Base-by-base conservation (phyloP, 2,329 filamentous ascomycete genomes). In the Triangularia setosa region DNA sequence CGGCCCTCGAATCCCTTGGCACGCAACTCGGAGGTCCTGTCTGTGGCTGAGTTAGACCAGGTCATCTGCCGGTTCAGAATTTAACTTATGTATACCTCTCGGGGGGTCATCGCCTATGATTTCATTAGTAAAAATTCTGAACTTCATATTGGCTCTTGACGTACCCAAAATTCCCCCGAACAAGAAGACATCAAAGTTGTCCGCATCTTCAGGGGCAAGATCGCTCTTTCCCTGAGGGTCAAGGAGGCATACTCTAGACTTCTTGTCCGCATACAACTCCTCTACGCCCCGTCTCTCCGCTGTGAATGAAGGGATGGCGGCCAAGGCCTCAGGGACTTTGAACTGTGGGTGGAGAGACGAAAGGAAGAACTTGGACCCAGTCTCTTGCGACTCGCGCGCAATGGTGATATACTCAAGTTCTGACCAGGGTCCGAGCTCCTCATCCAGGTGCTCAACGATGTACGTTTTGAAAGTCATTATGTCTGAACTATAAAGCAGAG, bases 381-480 rank as follows among this genome's bases (percentile, higher is more conserved):
- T 79, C 24, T 83, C 83, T 67, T 87, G 80, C 60, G 90, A 92
- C 81, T 99, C 95, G 66, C 85, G 81, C 60, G 92, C 92, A 75
- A 99, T 97, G 73, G 90, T 86, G 62, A 87, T 81, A 80, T 99
- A 99, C 80, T 99, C 95, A 61, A 98, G 86, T 68, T 92, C 88
- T 24, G 95, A 98, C 95, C 95, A 99, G 48, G 87, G 86, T 33
- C 96, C 95, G 28, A 99, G 84, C 78, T 99, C 95, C 48, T 91
- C 89, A 79, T 99, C 95, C 69, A 99, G 88, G 78, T 99, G 94
- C 81, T 98, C 94, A 72, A 98, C 93, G 73, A 98, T 91, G 79
- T 95, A 97, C 53, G 88, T 93, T 78, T 93, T 91, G 69, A 5
- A 6, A 9, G 40, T 21, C 40, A 48, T 48, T 9, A n/a, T 21